These are phyloP conservation scores for Alternaria sp. DNA, from an alignment of 2,329 filamentous ascomycete species.

Conservation along the genomic window DNA sequence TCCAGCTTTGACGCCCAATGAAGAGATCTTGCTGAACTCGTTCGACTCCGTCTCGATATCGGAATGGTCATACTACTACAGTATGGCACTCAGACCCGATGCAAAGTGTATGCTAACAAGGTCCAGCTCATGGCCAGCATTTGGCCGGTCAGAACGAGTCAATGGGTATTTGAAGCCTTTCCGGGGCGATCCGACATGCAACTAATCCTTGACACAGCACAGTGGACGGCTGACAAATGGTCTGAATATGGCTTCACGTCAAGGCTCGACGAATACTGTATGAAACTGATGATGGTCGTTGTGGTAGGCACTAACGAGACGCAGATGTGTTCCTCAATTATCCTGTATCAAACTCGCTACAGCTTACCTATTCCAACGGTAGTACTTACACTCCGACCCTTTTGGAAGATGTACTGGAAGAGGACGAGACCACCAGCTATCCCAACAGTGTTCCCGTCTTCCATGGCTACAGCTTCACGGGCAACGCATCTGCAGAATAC, in stretches of 20 bases:
- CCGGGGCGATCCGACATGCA: not conserved
- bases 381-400: constrained; percentile 40
- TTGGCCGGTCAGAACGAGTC: constrained; percentile 44
- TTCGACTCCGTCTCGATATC: constrained; percentile 51
- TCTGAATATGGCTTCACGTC: constrained; percentile 44
- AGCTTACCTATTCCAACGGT: constrained; percentile 44
- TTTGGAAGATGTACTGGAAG: constrained; percentile 41
- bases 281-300: not conserved
- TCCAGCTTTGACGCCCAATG: constrained; percentile 43
- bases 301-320: not conserved
- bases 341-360: constrained; percentile 44
- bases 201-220: constrained; percentile 26
- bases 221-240: constrained; percentile 50
- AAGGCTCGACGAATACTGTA: constrained; percentile 48
- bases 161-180: constrained; percentile 20
- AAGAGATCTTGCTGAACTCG: constrained; percentile 49
- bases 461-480: constrained; percentile 56
- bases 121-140: constrained; percentile 41
- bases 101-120: constrained; percentile 11
- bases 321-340: constrained; percentile 48
- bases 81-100: constrained; percentile 14
- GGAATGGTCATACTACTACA: constrained; percentile 49
- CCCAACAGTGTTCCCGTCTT: constrained; percentile 53
- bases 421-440: constrained; percentile 46
- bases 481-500: constrained; percentile 56